Percentiles rank a stretch among this genome's conserved stretches.
Evolutionary conservation across 164 flowering plant species (phyloP).

Genomic region (Sextonia rubra): DNA sequence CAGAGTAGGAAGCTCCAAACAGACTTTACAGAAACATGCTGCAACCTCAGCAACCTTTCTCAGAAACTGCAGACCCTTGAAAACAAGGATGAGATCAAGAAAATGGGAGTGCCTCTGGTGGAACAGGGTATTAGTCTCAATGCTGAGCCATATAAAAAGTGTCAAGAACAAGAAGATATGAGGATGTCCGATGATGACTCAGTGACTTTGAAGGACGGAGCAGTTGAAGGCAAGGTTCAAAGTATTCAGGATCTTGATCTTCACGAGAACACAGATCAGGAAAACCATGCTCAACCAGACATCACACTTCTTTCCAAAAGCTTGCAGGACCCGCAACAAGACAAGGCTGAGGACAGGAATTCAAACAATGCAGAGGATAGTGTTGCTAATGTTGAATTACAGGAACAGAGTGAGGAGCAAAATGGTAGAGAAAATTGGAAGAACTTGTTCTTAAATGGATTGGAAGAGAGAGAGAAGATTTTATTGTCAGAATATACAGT

Average conservation of each 20-base stretch:
- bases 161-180: slow-evolving; percentile 4
- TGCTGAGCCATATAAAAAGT: slow-evolving; percentile 7
- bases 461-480: slow-evolving; percentile 61
- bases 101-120: slow-evolving; percentile 7
- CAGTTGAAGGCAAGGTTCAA: slow-evolving; percentile 9
- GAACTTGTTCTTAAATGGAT: slow-evolving; percentile 35
- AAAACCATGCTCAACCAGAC: slow-evolving; percentile 6
- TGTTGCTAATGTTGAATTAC: slow-evolving; percentile 3
- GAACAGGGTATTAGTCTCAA: slow-evolving; percentile 13
- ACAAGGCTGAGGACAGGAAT: slow-evolving; percentile 19
- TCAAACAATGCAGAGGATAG: slow-evolving; percentile 9
- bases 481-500: slow-evolving; percentile 56
- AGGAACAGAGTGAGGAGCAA: not conserved
- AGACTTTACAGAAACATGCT: slow-evolving; percentile 44
- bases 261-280: not conserved
- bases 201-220: slow-evolving; percentile 4
- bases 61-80: slow-evolving; percentile 35
- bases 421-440: slow-evolving; percentile 46
- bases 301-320: no score
- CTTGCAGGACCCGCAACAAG: slow-evolving; percentile 12
- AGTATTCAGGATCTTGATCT: slow-evolving; percentile 2
- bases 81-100: slow-evolving; percentile 27
- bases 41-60: slow-evolving; percentile 41
- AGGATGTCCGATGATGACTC: not conserved
- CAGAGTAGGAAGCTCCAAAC: slow-evolving; percentile 31